A percentile compares a stretch with the other conserved stretches of the same genome.
Conservation (phyloP, 768 basidiomycete genomes). For the Asterophora lycoperdoides region DNA sequence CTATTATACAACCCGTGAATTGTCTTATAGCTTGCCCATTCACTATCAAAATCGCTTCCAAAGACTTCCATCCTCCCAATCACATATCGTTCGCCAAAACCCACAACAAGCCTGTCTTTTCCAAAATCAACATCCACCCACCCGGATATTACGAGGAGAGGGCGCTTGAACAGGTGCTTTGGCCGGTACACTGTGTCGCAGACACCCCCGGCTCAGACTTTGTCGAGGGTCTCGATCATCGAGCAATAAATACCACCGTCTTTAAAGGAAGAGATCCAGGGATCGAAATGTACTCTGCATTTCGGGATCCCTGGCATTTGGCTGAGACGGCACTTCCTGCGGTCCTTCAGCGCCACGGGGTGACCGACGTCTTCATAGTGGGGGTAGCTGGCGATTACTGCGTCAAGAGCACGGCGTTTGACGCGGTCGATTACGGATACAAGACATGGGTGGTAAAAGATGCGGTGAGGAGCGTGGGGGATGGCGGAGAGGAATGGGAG, state of each 20-base stretch:
- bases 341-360: constrained; percentile 34
- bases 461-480: constrained; percentile 40
- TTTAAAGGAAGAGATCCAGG: constrained; percentile 52
- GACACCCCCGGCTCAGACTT: constrained; percentile 57
- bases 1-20: constrained; percentile 54
- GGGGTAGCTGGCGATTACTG: constrained; percentile 81
- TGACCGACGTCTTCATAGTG: constrained; percentile 58
- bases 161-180: constrained; percentile 53
- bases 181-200: constrained; percentile 80
- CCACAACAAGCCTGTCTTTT: constrained; percentile 32
- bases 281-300: constrained; percentile 82
- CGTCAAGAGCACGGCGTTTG: constrained; percentile 56
- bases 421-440: constrained; percentile 47
- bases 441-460: constrained; percentile 47
- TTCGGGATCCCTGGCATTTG: constrained; percentile 54
- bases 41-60: constrained; percentile 45
- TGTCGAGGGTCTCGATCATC: constrained; percentile 45
- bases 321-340: constrained; percentile 44
- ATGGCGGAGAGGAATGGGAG: constrained; percentile 31
- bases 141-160: constrained; percentile 32
- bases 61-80: constrained; percentile 52
- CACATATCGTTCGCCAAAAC: constrained; percentile 73
- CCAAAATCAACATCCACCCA: constrained; percentile 38
- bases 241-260: constrained; percentile 38
- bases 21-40: constrained; percentile 57